Percentiles rank a stretch among this genome's conserved stretches.
phyloP scores from a whole-genome alignment of 257 asterid genomes.

The Knoxia roxburghii region DNA sequence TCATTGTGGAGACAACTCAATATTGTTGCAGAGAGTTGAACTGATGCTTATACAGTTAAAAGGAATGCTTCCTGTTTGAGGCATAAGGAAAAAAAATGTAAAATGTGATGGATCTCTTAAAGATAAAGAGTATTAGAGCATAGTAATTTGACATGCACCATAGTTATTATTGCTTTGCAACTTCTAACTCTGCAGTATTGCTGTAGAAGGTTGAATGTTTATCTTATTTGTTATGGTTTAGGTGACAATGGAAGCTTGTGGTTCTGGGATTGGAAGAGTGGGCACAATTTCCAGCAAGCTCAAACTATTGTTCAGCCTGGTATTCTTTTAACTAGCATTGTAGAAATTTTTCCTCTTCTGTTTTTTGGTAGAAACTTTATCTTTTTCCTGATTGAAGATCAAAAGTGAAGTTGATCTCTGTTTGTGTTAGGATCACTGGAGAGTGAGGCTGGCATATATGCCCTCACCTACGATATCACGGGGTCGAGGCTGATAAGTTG shows the following conservation, averaged over 20 bases:
- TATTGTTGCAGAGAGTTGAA: not conserved
- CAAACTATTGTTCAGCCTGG: conserved; percentile 98
- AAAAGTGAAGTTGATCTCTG: not conserved
- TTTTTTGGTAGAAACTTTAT: not conserved
- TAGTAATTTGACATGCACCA: not conserved
- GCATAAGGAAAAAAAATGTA: not conserved
- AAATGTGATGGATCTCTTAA: not conserved
- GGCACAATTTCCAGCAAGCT: conserved; percentile 95
- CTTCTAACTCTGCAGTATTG: not conserved
- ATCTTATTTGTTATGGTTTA: conserved; percentile 20
- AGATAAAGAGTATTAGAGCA: not conserved
- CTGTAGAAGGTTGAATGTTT: not conserved
- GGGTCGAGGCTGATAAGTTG: conserved; percentile 89
- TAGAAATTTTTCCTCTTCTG: not conserved
- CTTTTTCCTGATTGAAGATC: not conserved
- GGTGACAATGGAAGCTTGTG: conserved; percentile 98
- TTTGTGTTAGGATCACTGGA: conserved; percentile 72
- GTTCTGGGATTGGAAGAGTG: conserved; percentile 99
- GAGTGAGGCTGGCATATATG: conserved; percentile 94
- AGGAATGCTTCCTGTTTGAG: not conserved
- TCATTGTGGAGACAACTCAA: not conserved
- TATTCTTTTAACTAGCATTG: conserved; percentile 17
- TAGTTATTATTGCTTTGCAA: not conserved
- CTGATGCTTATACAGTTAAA: not conserved
- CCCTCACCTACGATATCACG: conserved; percentile 53